A percentile compares a stretch with the other conserved stretches of the same genome.
Evolutionary conservation across 164 flowering plant species (phyloP).

Genomic region (Aristolochia californica): DNA sequence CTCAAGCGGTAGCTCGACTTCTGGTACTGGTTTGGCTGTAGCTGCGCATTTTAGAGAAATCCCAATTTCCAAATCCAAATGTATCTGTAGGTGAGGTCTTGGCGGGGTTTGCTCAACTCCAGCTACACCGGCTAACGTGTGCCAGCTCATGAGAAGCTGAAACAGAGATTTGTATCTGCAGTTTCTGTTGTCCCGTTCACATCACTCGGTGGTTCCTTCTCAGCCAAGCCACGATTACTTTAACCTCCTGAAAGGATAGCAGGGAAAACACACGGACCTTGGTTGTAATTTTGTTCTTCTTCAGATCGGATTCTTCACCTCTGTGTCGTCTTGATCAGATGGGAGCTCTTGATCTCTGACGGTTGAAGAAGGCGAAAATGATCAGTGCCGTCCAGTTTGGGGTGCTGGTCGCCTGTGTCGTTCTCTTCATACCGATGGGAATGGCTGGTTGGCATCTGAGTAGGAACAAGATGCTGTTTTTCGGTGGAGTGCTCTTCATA

Average conservation of each 20-base stretch:
- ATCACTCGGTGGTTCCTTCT: background rate
- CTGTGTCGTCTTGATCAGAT: background rate
- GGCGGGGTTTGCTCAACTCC: too few relatives aligned
- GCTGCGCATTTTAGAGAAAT: too few relatives aligned
- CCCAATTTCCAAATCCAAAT: too few relatives aligned
- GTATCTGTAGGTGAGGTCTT: too few relatives aligned
- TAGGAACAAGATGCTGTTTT: slow-evolving; percentile 85
- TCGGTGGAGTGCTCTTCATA: slow-evolving; percentile 83
- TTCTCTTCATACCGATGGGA: slow-evolving; percentile 83
- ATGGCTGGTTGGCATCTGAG: slow-evolving; percentile 95
- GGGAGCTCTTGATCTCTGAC: background rate
- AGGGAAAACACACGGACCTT: background rate
- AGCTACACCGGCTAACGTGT: background rate
- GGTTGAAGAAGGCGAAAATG: slow-evolving; percentile 6
- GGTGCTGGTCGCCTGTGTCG: slow-evolving; percentile 60
- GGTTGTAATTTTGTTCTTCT: background rate
- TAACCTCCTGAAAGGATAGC: background rate
- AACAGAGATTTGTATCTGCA: background rate
- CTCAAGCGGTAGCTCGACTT: too few relatives aligned
- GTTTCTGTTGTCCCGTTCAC: slow-evolving; percentile 1
- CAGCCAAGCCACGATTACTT: background rate
- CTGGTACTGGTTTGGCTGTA: too few relatives aligned
- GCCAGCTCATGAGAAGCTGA: background rate
- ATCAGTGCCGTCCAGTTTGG: slow-evolving; percentile 48
- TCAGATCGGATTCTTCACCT: background rate